Evolutionary conservation across 2,329 filamentous ascomycete species (phyloP), one percentile per base, ranked within the genome.

Genomic region (Fusarium sp.): DNA sequence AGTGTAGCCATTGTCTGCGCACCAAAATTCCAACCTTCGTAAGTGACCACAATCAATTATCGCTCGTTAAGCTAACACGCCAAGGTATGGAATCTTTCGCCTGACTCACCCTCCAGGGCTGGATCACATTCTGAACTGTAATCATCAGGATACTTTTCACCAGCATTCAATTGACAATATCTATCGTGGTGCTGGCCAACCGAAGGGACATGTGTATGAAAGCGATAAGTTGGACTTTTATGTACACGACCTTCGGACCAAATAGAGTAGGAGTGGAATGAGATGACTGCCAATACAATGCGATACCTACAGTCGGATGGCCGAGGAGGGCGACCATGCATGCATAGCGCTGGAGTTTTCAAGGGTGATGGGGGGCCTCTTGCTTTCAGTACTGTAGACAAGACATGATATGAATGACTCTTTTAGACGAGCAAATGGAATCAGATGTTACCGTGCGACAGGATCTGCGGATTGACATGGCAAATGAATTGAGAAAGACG

Each of bases 1-100:
- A 97, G 93, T 74, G 94, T 99, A 67, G 96, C 96, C 6, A 97
- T 99, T 75, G 96, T 99, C 41, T 99, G 96, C 81, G 93, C 96
- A 8, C 96, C 96, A 1, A 91, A 87, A 59, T 93, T 92, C 74
- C 84, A 86, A 37, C 92, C 92, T 45, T 91, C 90, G 89, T 94
- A 82, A 82, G 90, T 86, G 25, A 18, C 7, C 30, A 9, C 25
- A 6, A 6, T 10, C 4, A 11, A 14, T 37, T 25, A 49, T 30
- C 21, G 11, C 8, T 30, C 7, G 13, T 9, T 39, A 18, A n/a
- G 34, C 43, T 61, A 41, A 62, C 37, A 60, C 6, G 42, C n/a
- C 1, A 30, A 95, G 93, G 66, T 95, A 93, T 84, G 96, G 96
- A 50, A 91, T 97, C 25, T 99, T 98, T 81, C 89, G 96, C 34